Base-by-base conservation (phyloP, 371 early-diverging fungal genomes). In the Gilbertella persicaria region DNA sequence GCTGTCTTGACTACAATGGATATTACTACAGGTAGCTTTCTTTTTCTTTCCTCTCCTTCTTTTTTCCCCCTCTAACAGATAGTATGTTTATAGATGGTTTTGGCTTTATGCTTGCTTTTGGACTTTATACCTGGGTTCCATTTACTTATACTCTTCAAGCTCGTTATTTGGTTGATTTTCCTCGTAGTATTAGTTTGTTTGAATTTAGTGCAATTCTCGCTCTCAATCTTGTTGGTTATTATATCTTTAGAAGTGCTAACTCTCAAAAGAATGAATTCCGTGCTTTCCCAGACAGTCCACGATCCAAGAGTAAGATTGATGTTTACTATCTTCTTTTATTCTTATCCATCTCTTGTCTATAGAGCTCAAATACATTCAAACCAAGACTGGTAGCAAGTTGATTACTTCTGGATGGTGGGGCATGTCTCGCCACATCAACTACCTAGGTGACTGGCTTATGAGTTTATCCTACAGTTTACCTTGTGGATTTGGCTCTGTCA, bases 21-120 rank as follows among this genome's bases (percentile, higher is more conserved):
- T 61, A 89, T 94, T 42, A 92, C 88, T 5, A 88, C 83, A 4
- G 75, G 75, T 75, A 62, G 55, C 16, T 1, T 1, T 12, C 7
- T 26, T 21, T 3, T 8, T 30, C 7, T 33, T 14, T 23, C n/a
- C 24, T 2, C 30, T 41, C 38, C n/a, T 43, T 8, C 24, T 19
- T 13, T 29, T 25, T 8, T 10, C 12, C 13, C 16, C 25, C n/a
- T n/a, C n/a, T n/a, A n/a, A n/a, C n/a, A n/a, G n/a, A n/a, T n/a
- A n/a, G n/a, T n/a, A n/a, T n/a, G n/a, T n/a, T n/a, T n/a, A n/a
- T 58, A 75, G 98, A 96, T 58, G 97, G 98, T 14, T 94, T 96
- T 69, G 98, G 98, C 13, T 94, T 80, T 72, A 96, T 95, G 97
- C 83, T 97, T 33, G 80, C 85, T 9, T 92, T 90, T 75, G 96